A percentile compares a stretch with the other conserved stretches of the same genome.
phyloP scores from a whole-genome alignment of 140 eudicot genomes.

The Stevia rebaudiana region DNA sequence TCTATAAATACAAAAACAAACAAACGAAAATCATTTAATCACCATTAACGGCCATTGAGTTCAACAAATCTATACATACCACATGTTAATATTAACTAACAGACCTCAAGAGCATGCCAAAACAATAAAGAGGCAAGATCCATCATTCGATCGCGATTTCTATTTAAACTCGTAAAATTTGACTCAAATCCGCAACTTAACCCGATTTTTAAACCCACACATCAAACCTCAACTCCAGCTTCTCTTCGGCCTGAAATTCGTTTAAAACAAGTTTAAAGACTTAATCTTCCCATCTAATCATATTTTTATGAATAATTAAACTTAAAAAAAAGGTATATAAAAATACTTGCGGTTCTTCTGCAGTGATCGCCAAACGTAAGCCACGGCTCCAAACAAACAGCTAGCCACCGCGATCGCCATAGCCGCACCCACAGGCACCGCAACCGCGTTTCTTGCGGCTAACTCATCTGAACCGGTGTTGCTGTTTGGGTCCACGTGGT shows the following conservation, averaged over 20 bases:
- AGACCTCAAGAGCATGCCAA: conserved; percentile 24
- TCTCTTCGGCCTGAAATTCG: conserved; percentile 78
- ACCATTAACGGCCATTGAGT: not conserved
- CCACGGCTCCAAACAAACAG: conserved; percentile 93
- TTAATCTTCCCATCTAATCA: conserved; percentile 19
- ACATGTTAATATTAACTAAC: conserved; percentile 6
- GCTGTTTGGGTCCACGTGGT: not conserved
- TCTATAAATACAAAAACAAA: too few species aligned
- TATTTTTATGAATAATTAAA: conserved; percentile 29
- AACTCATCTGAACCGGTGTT: conserved; percentile 39
- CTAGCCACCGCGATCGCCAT: conserved; percentile 83
- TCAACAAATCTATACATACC: not conserved
- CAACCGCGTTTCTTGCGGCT: conserved; percentile 56
- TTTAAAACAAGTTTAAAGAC: not conserved
- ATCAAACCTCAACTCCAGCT: conserved; percentile 66
- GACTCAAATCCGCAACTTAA: conserved; percentile 7
- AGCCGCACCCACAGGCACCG: conserved; percentile 86
- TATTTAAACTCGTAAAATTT: conserved; percentile 8
- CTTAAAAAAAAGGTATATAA: conserved; percentile 48
- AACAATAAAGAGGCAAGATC: conserved; percentile 9
- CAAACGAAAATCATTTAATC: too few species aligned
- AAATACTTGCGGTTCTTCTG: conserved; percentile 95
- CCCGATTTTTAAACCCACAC: not conserved
- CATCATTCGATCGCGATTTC: not conserved
- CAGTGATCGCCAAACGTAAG: conserved; percentile 79